Conservation (phyloP, 2,329 filamentous ascomycete genomes). For the Monosporascus sp. region DNA sequence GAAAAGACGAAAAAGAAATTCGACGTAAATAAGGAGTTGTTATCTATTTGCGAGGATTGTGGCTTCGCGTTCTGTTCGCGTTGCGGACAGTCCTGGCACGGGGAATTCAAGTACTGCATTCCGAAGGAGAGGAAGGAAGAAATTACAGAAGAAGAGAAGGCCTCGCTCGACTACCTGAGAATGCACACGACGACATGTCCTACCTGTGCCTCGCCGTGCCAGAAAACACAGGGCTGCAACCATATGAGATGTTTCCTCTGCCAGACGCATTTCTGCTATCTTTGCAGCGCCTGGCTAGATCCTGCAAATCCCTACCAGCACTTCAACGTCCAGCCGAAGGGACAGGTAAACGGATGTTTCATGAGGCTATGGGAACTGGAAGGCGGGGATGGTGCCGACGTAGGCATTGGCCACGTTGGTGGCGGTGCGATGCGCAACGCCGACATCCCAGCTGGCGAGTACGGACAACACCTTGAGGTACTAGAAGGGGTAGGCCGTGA, state of each 20-base stretch:
- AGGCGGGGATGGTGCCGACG: slow-evolving; percentile 63
- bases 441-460: slow-evolving; percentile 13
- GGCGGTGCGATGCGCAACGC: slow-evolving; percentile 21
- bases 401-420: slow-evolving; percentile 40
- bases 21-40: slow-evolving; percentile 45
- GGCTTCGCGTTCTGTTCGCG: slow-evolving; percentile 78
- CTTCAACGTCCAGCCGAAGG: slow-evolving; percentile 63
- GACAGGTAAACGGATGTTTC: slow-evolving; percentile 61
- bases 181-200: slow-evolving; percentile 83
- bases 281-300: slow-evolving; percentile 83
- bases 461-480: slow-evolving; percentile 17
- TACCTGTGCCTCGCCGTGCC: slow-evolving; percentile 75
- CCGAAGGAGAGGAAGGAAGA: slow-evolving; percentile 63
- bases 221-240: slow-evolving; percentile 93
- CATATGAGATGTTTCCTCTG: slow-evolving; percentile 95
- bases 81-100: slow-evolving; percentile 80
- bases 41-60: slow-evolving; percentile 86
- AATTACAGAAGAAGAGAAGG: slow-evolving; percentile 78
- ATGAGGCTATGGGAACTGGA: slow-evolving; percentile 88
- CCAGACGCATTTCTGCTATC: slow-evolving; percentile 88
- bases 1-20: slow-evolving; percentile 20
- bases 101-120: slow-evolving; percentile 68
- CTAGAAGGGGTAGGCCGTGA: slow-evolving; percentile 27
- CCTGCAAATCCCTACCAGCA: slow-evolving; percentile 80
- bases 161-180: slow-evolving; percentile 77